Evolutionary conservation across 768 basidiomycete species (phyloP).

Genomic region (Mycena crocata): DNA sequence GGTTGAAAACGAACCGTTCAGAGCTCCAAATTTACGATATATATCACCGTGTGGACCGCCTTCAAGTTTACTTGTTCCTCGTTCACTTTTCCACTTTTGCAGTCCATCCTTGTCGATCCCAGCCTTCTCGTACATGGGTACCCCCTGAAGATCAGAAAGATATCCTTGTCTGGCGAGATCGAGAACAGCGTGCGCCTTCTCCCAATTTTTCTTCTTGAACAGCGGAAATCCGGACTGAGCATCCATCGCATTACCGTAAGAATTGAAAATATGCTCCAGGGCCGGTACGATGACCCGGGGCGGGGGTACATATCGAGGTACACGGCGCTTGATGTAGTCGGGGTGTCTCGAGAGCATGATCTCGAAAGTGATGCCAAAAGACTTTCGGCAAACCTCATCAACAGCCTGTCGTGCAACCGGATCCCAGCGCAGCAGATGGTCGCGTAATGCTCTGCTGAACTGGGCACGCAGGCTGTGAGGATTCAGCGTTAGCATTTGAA

Average conservation of each 20-base stretch:
- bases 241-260: slow-evolving; percentile 35
- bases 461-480: slow-evolving; percentile 32
- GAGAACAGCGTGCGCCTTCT: slow-evolving; percentile 34
- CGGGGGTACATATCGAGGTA: slow-evolving; percentile 34
- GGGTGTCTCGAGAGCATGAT: slow-evolving; percentile 9
- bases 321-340: slow-evolving; percentile 30
- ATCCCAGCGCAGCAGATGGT: slow-evolving; percentile 41
- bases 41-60: slow-evolving; percentile 41
- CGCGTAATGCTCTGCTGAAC: slow-evolving; percentile 35
- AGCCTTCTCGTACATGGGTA: slow-evolving; percentile 32
- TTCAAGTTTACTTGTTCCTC: slow-evolving; percentile 39
- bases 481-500: slow-evolving; percentile 33
- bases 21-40: slow-evolving; percentile 22
- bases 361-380: slow-evolving; percentile 21
- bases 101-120: slow-evolving; percentile 36
- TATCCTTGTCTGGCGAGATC: slow-evolving; percentile 37
- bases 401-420: slow-evolving; percentile 27
- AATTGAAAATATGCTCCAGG: slow-evolving; percentile 32
- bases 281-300: slow-evolving; percentile 36
- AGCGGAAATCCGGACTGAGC: slow-evolving; percentile 31
- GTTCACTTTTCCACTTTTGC: slow-evolving; percentile 10
- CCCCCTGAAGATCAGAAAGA: slow-evolving; percentile 21
- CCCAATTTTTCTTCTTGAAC: slow-evolving; percentile 24
- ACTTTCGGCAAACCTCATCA: slow-evolving; percentile 28
- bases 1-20: not conserved